These are phyloP conservation scores for Fusarium paranaense DNA, from an alignment of 2,329 filamentous ascomycete genomes.

Conservation along the genomic window DNA sequence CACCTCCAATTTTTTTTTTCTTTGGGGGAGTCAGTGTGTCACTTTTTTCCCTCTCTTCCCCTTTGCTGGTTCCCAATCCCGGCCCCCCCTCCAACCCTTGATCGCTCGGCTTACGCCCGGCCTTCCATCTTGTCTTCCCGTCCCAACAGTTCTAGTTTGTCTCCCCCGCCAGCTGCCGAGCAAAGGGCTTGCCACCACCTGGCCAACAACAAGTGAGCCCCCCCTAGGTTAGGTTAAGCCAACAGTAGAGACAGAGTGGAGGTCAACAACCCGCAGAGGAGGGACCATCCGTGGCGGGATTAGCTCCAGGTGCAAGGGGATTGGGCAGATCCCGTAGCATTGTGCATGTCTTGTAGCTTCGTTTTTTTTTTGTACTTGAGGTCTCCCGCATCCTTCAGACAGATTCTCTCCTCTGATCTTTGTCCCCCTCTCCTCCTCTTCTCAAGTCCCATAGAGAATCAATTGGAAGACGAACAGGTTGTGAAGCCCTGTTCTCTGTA, in stretches of 20 bases:
- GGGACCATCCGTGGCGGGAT: conserved; percentile 15
- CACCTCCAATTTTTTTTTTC: conserved; percentile 30
- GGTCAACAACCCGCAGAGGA: conserved; percentile 36
- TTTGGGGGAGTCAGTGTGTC: conserved; percentile 34
- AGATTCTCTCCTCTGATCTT: conserved; percentile 8
- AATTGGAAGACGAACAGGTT: conserved; percentile 28
- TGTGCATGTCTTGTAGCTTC: conserved; percentile 34
- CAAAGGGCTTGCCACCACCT: conserved; percentile 39
- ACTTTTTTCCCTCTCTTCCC: background rate
- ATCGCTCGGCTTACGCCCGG: conserved; percentile 34
- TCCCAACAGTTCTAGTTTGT: conserved; percentile 46
- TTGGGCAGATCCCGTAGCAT: conserved; percentile 34
- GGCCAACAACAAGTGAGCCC: background rate
- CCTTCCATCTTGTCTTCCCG: conserved; percentile 28
- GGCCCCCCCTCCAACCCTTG: conserved; percentile 9
- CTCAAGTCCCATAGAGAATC: background rate
- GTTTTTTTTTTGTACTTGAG: conserved; percentile 39
- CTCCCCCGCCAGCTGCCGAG: conserved; percentile 41
- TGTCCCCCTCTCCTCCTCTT: conserved; percentile 8
- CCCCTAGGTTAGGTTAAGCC: background rate
- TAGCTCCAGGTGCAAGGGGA: conserved; percentile 29
- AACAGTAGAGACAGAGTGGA: conserved; percentile 36
- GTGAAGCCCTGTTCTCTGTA: conserved; percentile 25
- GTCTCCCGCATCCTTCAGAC: conserved; percentile 35
- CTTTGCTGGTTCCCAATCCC: background rate